Conservation (phyloP, 352 stramenopile genomes). For the Halophytophthora polymorphica region DNA sequence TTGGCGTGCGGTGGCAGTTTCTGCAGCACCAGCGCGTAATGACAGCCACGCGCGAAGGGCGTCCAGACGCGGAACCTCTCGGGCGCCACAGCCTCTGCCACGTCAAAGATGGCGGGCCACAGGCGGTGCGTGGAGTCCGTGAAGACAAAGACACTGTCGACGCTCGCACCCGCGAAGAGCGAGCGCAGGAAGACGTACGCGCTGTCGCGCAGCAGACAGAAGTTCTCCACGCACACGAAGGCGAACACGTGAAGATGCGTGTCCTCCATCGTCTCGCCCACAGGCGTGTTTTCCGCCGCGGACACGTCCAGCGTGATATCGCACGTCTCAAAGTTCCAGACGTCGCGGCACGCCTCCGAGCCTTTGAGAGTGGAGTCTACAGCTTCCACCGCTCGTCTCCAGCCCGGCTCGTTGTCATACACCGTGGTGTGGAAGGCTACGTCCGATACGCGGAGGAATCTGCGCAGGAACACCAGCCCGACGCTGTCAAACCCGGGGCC, state of each 20-base stretch:
- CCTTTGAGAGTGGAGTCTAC: constrained; percentile 28
- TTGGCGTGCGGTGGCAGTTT: constrained; percentile 34
- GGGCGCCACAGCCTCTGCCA: constrained; percentile 25
- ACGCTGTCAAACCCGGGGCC: constrained; percentile 56
- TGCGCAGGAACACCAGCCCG: constrained; percentile 50
- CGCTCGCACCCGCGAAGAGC: constrained; percentile 32
- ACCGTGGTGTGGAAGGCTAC: constrained; percentile 48
- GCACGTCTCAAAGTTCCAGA: constrained; percentile 45
- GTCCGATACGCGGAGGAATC: constrained; percentile 47
- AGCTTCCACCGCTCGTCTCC: constrained; percentile 37
- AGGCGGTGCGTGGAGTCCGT: constrained; percentile 71
- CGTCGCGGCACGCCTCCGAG: constrained; percentile 15
- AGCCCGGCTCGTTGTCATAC: constrained; percentile 73
- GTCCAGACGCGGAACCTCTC: constrained; percentile 51
- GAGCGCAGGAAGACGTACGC: constrained; percentile 51
- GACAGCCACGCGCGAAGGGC: constrained; percentile 51
- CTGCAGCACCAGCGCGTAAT: constrained; percentile 63
- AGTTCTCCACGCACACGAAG: constrained; percentile 77
- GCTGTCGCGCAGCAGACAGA: constrained; percentile 41
- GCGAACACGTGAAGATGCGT: constrained; percentile 63
- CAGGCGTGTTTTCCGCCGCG: constrained; percentile 32
- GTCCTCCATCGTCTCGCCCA: constrained; percentile 17
- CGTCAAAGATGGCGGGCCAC: constrained; percentile 54
- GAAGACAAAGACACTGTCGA: constrained; percentile 57
- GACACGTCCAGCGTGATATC: constrained; percentile 57